Base-by-base conservation (phyloP, 31 red algal species). In the Endocladia muricata region DNA sequence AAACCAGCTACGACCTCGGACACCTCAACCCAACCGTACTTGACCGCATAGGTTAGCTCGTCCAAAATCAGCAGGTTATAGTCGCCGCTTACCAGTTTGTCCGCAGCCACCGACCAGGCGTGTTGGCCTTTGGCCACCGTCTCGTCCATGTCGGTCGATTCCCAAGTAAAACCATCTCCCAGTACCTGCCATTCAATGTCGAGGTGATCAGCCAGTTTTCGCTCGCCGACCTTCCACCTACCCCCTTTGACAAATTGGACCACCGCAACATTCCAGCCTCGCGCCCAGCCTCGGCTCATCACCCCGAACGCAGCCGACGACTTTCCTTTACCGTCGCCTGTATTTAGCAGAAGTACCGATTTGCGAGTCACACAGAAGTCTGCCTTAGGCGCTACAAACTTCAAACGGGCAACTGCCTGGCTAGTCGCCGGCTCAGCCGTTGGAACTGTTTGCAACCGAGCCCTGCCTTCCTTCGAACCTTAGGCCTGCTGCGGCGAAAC, bases 161-260 rank as follows among this genome's bases (percentile, higher is more conserved):
- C 28, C 67, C 67, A 71, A 37, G 67, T 71, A 26, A 71, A 71
- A 13, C 67, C 67, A 52, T 71, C 67, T 22, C 67, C 67, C 67
- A 52, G 13, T 11, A 21, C 28, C 35, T 23, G 28, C 67, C 67
- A 71, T n/a, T n/a, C n/a, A n/a, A n/a, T n/a, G 26, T 71, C 36
- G 36, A 71, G 36, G 9, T 42, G 28, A 25, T 52, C 36, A 52
- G 36, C 13, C 13, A 71, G 19, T 15, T 51, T 43, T 51, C 51
- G 13, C 51, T 71, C 67, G 36, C 67, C 67, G 13, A 25, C 26
- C 15, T 71, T 52, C 67, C 67, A 71, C 19, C 51, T 52, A n/a
- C n/a, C n/a, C 11, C 67, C 67, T 26, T 71, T 71, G 11, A 71
- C 26, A 26, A 71, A 71, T 26, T 71, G 67, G 17, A 71, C 67